A percentile compares a stretch with the other conserved stretches of the same genome.
Conservation (phyloP, 2,329 filamentous ascomycete species). For the Calonectria naviculata region DNA sequence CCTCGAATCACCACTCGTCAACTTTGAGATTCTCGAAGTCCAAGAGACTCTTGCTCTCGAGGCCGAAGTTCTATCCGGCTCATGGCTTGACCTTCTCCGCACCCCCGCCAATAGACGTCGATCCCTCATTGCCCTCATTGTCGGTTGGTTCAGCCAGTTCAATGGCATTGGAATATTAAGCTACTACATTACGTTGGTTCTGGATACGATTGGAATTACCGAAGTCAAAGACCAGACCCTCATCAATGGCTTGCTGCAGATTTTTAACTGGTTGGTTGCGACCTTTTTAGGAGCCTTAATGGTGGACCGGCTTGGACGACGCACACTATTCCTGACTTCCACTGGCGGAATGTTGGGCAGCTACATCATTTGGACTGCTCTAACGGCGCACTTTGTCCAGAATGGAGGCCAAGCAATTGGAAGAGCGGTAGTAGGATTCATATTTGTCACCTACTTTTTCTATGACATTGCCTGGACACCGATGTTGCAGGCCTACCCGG, state of each 20-base stretch:
- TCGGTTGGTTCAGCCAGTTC: conserved; percentile 22
- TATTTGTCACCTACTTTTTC: conserved; percentile 51
- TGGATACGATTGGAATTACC: conserved; percentile 50
- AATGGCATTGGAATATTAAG: conserved; percentile 9
- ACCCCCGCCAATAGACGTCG: conserved; percentile 19
- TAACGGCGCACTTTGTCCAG: conserved; percentile 39
- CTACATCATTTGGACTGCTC: conserved; percentile 44
- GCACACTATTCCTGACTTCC: conserved; percentile 49
- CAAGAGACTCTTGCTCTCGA: conserved; percentile 11
- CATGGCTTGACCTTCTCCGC: conserved; percentile 11
- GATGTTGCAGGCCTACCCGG: conserved; percentile 40
- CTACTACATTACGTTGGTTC: conserved; percentile 49
- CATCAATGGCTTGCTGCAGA: conserved; percentile 43
- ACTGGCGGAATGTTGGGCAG: conserved; percentile 47
- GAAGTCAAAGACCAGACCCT: conserved; percentile 47
- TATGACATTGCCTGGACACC: conserved; percentile 49
- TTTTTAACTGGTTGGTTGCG: conserved; percentile 49
- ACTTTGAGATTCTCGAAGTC: conserved; percentile 19
- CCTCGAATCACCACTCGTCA: not conserved
- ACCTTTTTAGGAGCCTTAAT: conserved; percentile 47
- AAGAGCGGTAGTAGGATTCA: conserved; percentile 44
- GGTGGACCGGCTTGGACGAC: conserved; percentile 52
- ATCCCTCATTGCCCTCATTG: conserved; percentile 13
- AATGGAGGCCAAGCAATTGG: conserved; percentile 28
- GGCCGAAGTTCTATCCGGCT: conserved; percentile 28